phyloP scores from a whole-genome alignment of 2,329 filamentous ascomycete genomes.

The Hypoxylon sp. region DNA sequence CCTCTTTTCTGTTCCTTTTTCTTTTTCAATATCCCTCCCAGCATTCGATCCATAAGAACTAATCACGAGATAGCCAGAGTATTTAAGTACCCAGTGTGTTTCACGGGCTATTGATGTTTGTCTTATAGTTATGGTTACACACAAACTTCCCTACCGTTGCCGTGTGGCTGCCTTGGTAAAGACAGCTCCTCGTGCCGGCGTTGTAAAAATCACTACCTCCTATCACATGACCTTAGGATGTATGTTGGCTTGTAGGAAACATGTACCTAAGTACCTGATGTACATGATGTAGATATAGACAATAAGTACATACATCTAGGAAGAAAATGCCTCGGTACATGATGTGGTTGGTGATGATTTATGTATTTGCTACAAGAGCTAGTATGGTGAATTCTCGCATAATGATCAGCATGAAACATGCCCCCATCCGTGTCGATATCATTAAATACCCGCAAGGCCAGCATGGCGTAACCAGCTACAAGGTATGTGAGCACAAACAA shows the following conservation, averaged over 20 bases:
- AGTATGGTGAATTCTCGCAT: not conserved
- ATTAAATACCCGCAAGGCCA: not conserved
- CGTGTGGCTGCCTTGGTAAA: slow-evolving; percentile 5
- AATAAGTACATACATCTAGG: not conserved
- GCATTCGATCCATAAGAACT: not conserved
- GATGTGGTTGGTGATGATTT: not conserved
- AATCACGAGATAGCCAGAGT: not conserved
- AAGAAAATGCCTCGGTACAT: not conserved
- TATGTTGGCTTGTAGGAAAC: too few relatives aligned
- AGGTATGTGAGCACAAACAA: slow-evolving; percentile 1
- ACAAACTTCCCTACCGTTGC: not conserved
- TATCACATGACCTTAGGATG: not conserved
- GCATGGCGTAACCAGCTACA: not conserved
- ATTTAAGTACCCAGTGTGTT: slow-evolving; percentile 3
- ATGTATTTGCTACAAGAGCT: not conserved
- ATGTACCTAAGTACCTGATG: too few relatives aligned
- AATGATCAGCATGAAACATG: not conserved
- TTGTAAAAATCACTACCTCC: not conserved
- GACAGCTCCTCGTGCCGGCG: slow-evolving; percentile 5
- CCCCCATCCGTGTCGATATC: not conserved
- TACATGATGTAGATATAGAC: not conserved
- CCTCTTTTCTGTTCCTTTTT: not conserved
- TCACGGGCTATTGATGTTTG: slow-evolving; percentile 14
- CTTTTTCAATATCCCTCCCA: not conserved
- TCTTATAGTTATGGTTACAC: slow-evolving; percentile 4